Percentiles rank a stretch among this genome's conserved stretches.
phyloP scores from a whole-genome alignment of 1,284 basidiomycete species.

The Sporisorium graminicola region DNA sequence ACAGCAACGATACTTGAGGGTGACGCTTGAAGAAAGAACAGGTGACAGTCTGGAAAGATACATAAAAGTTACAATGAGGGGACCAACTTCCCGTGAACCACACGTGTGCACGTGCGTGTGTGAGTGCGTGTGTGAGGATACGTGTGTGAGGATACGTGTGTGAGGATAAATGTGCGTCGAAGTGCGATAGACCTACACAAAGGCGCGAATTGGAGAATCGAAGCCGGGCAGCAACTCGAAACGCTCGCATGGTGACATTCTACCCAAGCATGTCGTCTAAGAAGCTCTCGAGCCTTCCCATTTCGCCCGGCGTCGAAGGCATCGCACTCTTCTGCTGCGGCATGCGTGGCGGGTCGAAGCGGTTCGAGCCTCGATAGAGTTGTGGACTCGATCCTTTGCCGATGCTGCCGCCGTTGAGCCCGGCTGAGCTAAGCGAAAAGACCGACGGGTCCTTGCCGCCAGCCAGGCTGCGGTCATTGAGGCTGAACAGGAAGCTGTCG shows the following conservation, averaged over 20 bases:
- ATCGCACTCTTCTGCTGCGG: slow-evolving; percentile 3
- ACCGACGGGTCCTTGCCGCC: slow-evolving; percentile 23
- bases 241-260: too few species aligned
- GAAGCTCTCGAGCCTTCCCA: slow-evolving; percentile 44
- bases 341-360: neutral
- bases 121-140: neutral
- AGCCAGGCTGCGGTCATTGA: slow-evolving; percentile 37
- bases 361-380: neutral
- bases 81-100: neutral
- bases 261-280: slow-evolving; percentile 51
- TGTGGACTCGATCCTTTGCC: neutral
- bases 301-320: slow-evolving; percentile 32
- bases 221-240: neutral
- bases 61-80: slow-evolving; percentile 10
- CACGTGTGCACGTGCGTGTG: neutral
- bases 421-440: slow-evolving; percentile 21
- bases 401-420: neutral
- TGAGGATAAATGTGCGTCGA: too few species aligned
- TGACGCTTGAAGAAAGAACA: neutral
- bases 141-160: too few species aligned
- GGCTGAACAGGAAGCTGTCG: slow-evolving; percentile 47
- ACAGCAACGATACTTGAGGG: neutral
- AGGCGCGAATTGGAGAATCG: neutral
- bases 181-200: too few species aligned
- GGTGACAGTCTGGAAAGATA: slow-evolving; percentile 8